These are phyloP conservation scores for Sonneratia caseolaris DNA, from an alignment of 345 rosid genomes.

Conservation along the genomic window DNA sequence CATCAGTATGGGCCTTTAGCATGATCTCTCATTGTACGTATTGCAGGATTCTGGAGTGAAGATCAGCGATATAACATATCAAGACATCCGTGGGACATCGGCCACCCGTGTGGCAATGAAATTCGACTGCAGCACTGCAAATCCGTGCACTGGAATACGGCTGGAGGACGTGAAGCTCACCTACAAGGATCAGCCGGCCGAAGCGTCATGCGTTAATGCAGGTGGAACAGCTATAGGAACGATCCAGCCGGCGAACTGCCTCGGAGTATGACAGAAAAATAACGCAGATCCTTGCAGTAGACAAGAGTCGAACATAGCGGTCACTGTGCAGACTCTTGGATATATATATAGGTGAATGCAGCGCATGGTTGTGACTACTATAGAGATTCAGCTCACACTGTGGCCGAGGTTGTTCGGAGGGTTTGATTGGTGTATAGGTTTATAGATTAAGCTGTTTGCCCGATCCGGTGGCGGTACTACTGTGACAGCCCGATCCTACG, in stretches of 20 bases:
- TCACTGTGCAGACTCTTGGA: no score
- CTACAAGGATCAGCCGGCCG: slow-evolving; percentile 28
- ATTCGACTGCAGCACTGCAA: slow-evolving; percentile 50
- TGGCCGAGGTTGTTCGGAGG: no score
- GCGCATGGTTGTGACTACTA: no score
- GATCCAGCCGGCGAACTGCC: slow-evolving; percentile 32
- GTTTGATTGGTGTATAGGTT: no score
- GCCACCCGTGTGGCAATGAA: slow-evolving; percentile 45
- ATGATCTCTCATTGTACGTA: background rate
- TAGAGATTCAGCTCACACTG: no score
- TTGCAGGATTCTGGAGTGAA: slow-evolving; percentile 53
- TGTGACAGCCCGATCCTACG: no score
- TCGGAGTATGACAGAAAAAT: slow-evolving; percentile 1
- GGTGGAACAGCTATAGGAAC: slow-evolving; percentile 39
- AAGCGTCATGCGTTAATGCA: slow-evolving; percentile 47
- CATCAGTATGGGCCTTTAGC: no score
- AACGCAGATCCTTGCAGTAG: no score
- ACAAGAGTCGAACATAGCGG: no score
- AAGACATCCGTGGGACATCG: slow-evolving; percentile 58
- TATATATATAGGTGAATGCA: no score
- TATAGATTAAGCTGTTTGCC: no score
- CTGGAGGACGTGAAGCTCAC: slow-evolving; percentile 43
- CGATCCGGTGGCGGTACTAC: no score
- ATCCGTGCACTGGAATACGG: slow-evolving; percentile 48
- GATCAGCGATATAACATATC: slow-evolving; percentile 47